phyloP scores from a whole-genome alignment of 2,329 filamentous ascomycete genomes.

The Colletotrichum sp. region DNA sequence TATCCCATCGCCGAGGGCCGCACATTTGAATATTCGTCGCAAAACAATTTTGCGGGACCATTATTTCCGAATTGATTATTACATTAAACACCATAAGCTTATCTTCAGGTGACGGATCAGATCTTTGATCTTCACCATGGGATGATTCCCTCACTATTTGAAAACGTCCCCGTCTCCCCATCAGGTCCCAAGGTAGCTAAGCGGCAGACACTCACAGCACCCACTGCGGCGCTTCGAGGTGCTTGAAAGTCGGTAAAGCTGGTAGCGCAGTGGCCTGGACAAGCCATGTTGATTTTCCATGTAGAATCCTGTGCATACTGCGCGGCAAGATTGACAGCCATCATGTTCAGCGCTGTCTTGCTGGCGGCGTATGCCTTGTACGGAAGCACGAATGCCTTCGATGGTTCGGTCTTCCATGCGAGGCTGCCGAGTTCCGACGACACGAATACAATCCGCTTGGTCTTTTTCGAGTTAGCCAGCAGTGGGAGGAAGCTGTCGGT shows the following conservation, averaged over 20 bases:
- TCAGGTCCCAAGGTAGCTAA: neutral
- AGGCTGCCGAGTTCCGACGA: neutral
- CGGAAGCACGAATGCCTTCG: neutral
- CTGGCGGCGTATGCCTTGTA: neutral
- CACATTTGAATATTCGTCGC: too few species aligned
- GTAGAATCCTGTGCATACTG: neutral
- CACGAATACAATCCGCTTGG: neutral
- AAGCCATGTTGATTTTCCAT: neutral
- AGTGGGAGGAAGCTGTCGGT: neutral
- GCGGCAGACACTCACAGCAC: neutral
- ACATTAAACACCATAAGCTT: too few species aligned
- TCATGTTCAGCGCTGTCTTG: neutral
- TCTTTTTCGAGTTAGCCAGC: neutral
- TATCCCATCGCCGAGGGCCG: too few species aligned
- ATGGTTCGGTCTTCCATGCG: neutral
- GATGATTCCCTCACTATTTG: neutral
- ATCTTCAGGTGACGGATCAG: too few species aligned
- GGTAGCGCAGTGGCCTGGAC: neutral
- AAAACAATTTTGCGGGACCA: too few species aligned
- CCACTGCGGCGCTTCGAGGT: neutral
- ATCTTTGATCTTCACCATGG: neutral
- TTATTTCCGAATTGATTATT: too few species aligned
- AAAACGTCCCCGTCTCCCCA: neutral
- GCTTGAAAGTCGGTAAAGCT: neutral
- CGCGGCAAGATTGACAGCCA: neutral